A percentile compares a stretch with the other conserved stretches of the same genome.
Evolutionary conservation across 805 yeast genomes (phyloP).

Genomic region (Candida hispaniensis): DNA sequence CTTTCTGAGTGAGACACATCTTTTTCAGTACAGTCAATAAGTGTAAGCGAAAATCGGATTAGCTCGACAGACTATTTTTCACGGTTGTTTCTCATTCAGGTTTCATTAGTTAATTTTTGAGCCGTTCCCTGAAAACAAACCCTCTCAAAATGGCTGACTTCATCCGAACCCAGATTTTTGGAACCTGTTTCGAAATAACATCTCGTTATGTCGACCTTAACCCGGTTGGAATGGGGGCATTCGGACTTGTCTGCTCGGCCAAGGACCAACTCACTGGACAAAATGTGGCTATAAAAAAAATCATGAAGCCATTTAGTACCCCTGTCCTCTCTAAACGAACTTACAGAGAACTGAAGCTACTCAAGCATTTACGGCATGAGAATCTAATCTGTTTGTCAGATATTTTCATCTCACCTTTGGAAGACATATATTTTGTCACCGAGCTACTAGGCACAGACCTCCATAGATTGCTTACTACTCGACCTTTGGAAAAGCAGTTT

Average conservation of each 20-base stretch:
- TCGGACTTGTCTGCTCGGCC: constrained; percentile 96
- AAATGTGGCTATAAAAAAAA: constrained; percentile 93
- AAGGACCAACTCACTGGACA: constrained; percentile 81
- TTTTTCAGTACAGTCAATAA: too few species aligned
- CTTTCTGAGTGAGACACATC: too few species aligned
- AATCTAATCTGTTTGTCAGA: constrained; percentile 88
- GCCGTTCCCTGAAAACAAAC: not conserved
- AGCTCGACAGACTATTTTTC: too few species aligned
- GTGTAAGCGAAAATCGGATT: too few species aligned
- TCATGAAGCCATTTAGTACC: constrained; percentile 94
- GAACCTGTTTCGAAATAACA: constrained; percentile 90
- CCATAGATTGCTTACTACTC: constrained; percentile 77
- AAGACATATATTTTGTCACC: constrained; percentile 92
- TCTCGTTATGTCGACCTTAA: constrained; percentile 70
- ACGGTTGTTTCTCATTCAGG: too few species aligned
- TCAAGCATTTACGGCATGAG: constrained; percentile 90
- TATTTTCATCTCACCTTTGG: constrained; percentile 86
- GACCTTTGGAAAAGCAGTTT: constrained; percentile 93
- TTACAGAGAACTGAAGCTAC: constrained; percentile 84
- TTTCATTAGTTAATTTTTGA: too few species aligned
- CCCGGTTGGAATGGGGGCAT: constrained; percentile 99
- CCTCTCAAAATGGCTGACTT: constrained; percentile 24
- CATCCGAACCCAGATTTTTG: constrained; percentile 75
- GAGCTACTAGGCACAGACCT: constrained; percentile 95
- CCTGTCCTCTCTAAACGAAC: constrained; percentile 94